Base-by-base conservation (phyloP, 257 asterid genomes). In the Lavandula angustifolia region DNA sequence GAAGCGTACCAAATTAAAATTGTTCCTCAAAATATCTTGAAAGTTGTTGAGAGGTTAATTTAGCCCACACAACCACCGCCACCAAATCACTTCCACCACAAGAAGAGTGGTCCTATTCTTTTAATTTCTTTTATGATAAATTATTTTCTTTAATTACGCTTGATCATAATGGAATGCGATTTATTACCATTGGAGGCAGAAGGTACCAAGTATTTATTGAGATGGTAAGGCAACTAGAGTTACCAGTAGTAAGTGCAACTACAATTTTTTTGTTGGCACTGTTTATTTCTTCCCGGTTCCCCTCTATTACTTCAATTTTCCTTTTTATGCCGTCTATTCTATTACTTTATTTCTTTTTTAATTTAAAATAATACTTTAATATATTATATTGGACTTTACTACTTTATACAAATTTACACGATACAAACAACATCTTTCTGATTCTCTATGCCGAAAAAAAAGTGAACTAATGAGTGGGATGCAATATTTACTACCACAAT, bases 21-120 rank as follows among this genome's bases (percentile, higher is more conserved):
- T 9, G 17, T 10, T 12, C 12, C 38, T 43, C 13, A 66, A 18
- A 54, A 66, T 42, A 55, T 44, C 72, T 55, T 9, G 4, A 46
- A 35, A 59, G 73, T 73, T 51, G 78, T 73, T 73, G 78, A 60
- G 54, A 66, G 16, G 73, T 37, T 51, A 67, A 54, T 67, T 46
- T 27, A 38, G 49, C 54, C 73, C 78, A 67, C 70, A 37, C 58
- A 66, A 47, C 40, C 52, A 46, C 43, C 44, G 41, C 54, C 35
- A 47, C 43, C 40, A 56, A 72, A 60, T 22, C 69, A 34, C 58
- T 66, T 17, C 60, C 64, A 62, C 74, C 80, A 67, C 80, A 66
- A 71, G 52, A 49, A 7, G 47, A 3, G 29, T 49, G 58, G 55
- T 16, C 70, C 73, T 18, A 5, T 3, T 47, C 14, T 31, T 18